Percentiles rank a stretch among this genome's conserved stretches.
These are phyloP conservation scores for Psilocybe subaeruginosa DNA, from an alignment of 768 basidiomycete species.

Conservation along the genomic window DNA sequence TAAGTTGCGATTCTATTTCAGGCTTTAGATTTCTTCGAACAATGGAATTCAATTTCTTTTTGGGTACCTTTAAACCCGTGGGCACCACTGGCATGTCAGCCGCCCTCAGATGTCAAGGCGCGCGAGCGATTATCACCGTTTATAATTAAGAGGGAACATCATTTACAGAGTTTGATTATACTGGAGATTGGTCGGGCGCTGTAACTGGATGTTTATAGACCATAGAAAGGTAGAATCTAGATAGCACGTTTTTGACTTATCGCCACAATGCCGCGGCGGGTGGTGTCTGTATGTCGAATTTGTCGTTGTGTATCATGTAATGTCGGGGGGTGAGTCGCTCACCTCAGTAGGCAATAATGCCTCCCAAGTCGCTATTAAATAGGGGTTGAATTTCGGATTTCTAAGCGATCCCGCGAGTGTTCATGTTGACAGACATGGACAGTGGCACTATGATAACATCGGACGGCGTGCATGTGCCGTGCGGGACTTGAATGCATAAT, in stretches of 20 bases:
- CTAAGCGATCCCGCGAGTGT: neutral
- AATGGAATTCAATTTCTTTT: too few relatives aligned
- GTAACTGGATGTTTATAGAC: neutral
- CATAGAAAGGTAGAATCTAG: neutral
- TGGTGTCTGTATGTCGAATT: neutral
- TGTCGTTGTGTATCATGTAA: neutral
- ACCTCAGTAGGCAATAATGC: neutral
- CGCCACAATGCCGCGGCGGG: neutral
- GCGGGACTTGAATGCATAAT: neutral
- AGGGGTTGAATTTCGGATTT: neutral
- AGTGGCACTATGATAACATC: neutral
- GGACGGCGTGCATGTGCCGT: neutral
- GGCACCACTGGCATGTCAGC: too few relatives aligned
- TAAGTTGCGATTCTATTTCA: too few relatives aligned
- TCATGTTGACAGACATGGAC: neutral
- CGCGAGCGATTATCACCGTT: neutral
- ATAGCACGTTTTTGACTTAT: neutral
- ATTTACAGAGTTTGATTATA: neutral
- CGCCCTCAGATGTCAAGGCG: neutral
- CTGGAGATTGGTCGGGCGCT: neutral
- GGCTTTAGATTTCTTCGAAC: too few relatives aligned
- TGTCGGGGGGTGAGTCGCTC: too few relatives aligned
- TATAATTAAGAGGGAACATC: neutral
- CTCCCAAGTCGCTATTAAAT: neutral
- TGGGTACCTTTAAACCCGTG: too few relatives aligned